A percentile compares a stretch with the other conserved stretches of the same genome.
phyloP scores from a whole-genome alignment of 2,329 filamentous ascomycete species.

The Diaporthe vexans region DNA sequence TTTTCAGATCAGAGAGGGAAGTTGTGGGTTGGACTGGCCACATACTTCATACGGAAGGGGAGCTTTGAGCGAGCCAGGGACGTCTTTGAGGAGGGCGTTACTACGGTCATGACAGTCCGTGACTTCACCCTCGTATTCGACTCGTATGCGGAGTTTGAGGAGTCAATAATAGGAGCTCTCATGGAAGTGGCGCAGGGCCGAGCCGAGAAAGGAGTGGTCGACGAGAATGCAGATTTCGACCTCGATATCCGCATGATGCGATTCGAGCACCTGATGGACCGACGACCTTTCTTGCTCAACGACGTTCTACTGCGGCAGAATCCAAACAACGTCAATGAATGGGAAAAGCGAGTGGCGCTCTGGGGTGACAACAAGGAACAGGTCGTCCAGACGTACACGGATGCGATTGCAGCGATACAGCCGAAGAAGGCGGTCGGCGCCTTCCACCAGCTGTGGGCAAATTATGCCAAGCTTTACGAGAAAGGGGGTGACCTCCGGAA shows the following conservation, averaged over 20 bases:
- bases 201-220: constrained; percentile 81
- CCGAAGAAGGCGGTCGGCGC: constrained; percentile 95
- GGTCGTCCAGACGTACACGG: constrained; percentile 93
- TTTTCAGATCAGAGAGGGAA: constrained; percentile 96
- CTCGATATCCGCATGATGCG: constrained; percentile 97
- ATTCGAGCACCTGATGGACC: constrained; percentile 98
- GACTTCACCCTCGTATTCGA: constrained; percentile 98
- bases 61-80: constrained; percentile 94
- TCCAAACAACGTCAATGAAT: constrained; percentile 94
- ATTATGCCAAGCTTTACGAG: constrained; percentile 98
- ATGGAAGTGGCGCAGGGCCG: constrained; percentile 89
- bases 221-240: constrained; percentile 92
- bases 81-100: constrained; percentile 95
- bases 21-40: constrained; percentile 93
- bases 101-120: constrained; percentile 97
- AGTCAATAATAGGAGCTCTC: constrained; percentile 90
- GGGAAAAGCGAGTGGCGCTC: constrained; percentile 95
- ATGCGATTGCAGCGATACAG: constrained; percentile 92
- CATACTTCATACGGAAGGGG: constrained; percentile 95
- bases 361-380: constrained; percentile 96
- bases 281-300: constrained; percentile 94
- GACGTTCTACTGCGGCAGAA: constrained; percentile 96
- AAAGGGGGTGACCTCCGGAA: constrained; percentile 85
- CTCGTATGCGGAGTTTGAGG: constrained; percentile 96
- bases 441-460: constrained; percentile 95